Base-by-base conservation (phyloP, 306 rosid species). In the Prunus salicina region DNA sequence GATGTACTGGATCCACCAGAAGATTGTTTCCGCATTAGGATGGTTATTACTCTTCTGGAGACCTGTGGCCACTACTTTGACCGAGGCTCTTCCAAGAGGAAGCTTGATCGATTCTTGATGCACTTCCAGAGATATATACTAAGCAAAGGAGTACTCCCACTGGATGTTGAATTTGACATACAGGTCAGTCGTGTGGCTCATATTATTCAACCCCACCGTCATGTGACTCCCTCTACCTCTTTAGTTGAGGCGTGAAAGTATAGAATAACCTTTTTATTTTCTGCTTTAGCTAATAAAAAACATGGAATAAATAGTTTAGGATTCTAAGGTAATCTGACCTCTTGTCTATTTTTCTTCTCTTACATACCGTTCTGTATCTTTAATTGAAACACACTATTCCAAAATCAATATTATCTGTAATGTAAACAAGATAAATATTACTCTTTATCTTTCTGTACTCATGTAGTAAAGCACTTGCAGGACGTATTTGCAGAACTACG, bases 11-110 rank as follows among this genome's bases (percentile, higher is more conserved):
- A 92, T 85, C 97, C 99, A 67, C 97, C 99, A 45, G 99, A 96
- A 87, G 99, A 96, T 86, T 91, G 91, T 84, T 96, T 92, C 75
- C 99, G 97, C 75, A 92, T 92, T 34, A 86, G 99, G 93, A 88
- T 96, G 99, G 78, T 92, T 67, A 86, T 88, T 74, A 96, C 97
- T 32, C 97, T 96, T 71, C 98, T 96, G 70, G 98, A 90, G 82
- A 96, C 98, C 69, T 96, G 99, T 78, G 99, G 99, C 71, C 98
- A 92, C 86, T 96, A 96, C 91, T 96, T 96, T 78, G 99, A 88
- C 70, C 89, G 92, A 71, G 99, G 99, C 70, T 96, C 99, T 86
- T 95, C 99, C 11, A 95, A 95, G 93, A 90, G 91, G 86, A 95
- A 92, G 80, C 99, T 95, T 34, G 96, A 92, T 80, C 93, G 98